phyloP scores from a whole-genome alignment of 371 early-diverging fungal genomes.

The Mucor velutinosus region DNA sequence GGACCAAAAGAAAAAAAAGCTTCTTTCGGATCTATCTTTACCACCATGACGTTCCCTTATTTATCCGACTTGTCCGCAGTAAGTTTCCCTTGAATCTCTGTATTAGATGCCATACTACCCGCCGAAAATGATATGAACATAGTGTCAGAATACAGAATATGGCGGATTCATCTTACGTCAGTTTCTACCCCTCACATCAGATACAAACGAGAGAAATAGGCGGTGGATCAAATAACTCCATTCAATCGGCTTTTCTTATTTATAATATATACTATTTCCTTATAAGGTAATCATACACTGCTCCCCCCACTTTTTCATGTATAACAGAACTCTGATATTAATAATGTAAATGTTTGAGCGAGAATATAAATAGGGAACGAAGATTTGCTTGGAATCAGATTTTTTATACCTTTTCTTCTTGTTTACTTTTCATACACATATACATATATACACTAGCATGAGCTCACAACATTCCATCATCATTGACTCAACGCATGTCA shows the following conservation, averaged over 20 bases:
- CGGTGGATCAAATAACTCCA: background rate
- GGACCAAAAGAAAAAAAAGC: background rate
- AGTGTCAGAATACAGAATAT: background rate
- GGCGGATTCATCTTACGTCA: background rate
- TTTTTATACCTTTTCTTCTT: constrained; percentile 2
- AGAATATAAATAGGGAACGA: background rate
- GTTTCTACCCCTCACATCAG: background rate
- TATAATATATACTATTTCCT: background rate
- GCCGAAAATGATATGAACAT: background rate
- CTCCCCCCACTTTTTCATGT: background rate
- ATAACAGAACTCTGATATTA: background rate
- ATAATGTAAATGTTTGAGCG: background rate
- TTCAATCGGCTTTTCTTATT: background rate
- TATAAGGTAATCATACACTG: background rate
- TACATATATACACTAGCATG: background rate
- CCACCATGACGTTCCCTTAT: constrained; percentile 18
- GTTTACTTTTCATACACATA: background rate
- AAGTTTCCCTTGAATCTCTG: background rate
- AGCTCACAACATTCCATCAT: constrained; percentile 11
- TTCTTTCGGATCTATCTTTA: constrained; percentile 13
- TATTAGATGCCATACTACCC: background rate
- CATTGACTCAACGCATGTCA: constrained; percentile 13
- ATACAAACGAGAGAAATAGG: background rate
- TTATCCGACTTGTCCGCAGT: constrained; percentile 19
- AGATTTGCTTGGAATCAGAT: background rate